These are phyloP conservation scores for Daldinia grandis DNA, from an alignment of 495 filamentous ascomycete genomes.

Conservation along the genomic window DNA sequence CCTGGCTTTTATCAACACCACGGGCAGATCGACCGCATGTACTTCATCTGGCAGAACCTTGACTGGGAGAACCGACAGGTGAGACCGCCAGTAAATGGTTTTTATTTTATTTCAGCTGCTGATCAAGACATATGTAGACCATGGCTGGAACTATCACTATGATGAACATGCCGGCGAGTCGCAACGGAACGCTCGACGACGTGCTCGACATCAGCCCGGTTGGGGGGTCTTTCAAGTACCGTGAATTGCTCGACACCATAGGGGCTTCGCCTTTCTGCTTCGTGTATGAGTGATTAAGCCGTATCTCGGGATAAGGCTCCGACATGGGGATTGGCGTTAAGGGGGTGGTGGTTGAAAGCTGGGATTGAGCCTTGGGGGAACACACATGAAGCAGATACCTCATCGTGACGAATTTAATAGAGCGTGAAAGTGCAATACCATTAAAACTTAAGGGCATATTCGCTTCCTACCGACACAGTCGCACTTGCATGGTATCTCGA, in stretches of 20 bases:
- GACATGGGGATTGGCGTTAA: not conserved
- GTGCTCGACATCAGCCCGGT: slow-evolving; percentile 42
- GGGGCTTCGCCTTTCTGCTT: slow-evolving; percentile 49
- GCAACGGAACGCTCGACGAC: slow-evolving; percentile 48
- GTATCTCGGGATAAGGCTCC: not conserved
- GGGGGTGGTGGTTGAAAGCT: not conserved
- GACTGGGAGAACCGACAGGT: slow-evolving; percentile 51
- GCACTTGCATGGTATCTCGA: slow-evolving; percentile 3
- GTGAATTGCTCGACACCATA: slow-evolving; percentile 44
- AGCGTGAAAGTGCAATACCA: not conserved
- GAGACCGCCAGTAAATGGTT: slow-evolving; percentile 9
- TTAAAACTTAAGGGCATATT: not conserved
- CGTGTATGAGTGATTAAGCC: slow-evolving; percentile 45
- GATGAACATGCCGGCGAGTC: slow-evolving; percentile 48
- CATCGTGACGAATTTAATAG: slow-evolving; percentile 14
- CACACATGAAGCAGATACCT: not conserved
- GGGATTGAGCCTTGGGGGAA: not conserved
- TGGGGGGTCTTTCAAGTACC: slow-evolving; percentile 24
- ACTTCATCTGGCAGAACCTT: slow-evolving; percentile 74
- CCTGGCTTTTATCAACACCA: slow-evolving; percentile 77
- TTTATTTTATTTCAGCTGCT: not conserved
- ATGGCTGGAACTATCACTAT: slow-evolving; percentile 55
- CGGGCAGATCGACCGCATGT: slow-evolving; percentile 72
- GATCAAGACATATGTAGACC: slow-evolving; percentile 34
- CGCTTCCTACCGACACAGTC: not conserved